A percentile compares a stretch with the other conserved stretches of the same genome.
Evolutionary conservation across 2,329 filamentous ascomycete species (phyloP).

Genomic region (Claviceps maximensis): DNA sequence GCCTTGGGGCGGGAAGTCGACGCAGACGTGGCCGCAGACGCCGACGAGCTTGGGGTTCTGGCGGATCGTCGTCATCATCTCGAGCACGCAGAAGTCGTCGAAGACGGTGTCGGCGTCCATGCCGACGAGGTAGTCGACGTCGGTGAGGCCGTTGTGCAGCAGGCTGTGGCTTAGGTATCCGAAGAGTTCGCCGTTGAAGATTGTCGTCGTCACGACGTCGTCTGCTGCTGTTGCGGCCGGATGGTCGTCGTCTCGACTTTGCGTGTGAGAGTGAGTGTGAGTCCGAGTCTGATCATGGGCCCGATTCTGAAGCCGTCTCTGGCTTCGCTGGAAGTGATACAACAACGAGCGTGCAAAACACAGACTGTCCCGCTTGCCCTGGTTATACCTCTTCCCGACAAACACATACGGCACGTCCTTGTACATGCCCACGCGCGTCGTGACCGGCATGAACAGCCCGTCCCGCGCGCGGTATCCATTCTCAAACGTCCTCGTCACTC

Average conservation of each 20-base stretch:
- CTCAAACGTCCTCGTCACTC: conserved; percentile 21
- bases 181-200: conserved; percentile 33
- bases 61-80: conserved; percentile 30
- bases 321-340: conserved; percentile 32
- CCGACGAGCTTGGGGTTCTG: conserved; percentile 29
- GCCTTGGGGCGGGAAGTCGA: conserved; percentile 28
- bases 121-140: conserved; percentile 29
- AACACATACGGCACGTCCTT: conserved; percentile 32
- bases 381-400: conserved; percentile 35
- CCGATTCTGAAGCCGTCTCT: conserved; percentile 19
- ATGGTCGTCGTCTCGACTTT: no score
- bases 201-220: conserved; percentile 22
- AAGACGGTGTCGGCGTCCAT: conserved; percentile 38
- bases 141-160: conserved; percentile 23
- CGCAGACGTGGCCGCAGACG: conserved; percentile 34
- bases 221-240: conserved; percentile 8
- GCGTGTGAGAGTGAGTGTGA: no score
- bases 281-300: no score
- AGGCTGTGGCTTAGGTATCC: conserved; percentile 26
- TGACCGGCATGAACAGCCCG: conserved; percentile 31
- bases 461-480: conserved; percentile 33
- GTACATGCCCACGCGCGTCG: conserved; percentile 29
- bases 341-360: conserved; percentile 36
- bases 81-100: conserved; percentile 28
- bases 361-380: conserved; percentile 35